Base-by-base conservation (phyloP, 1,284 basidiomycete genomes). In the Ceraceosorus bombacis region DNA sequence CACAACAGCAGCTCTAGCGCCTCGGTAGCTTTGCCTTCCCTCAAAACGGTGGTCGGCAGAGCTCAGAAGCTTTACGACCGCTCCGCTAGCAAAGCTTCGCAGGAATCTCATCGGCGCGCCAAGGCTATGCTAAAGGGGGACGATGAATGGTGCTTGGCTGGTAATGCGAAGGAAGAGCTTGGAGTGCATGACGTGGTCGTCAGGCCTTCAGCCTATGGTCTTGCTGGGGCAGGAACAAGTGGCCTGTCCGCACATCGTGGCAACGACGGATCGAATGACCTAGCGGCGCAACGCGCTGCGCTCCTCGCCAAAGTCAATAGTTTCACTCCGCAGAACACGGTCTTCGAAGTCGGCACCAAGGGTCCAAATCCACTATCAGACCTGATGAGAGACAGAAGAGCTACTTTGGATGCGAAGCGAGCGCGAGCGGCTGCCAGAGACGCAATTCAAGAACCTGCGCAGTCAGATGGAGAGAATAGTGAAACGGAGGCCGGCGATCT, bases 11-110 rank as follows among this genome's bases (percentile, higher is more conserved):
- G 59, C 15, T 68, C 66, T 5, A 61, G 63, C 9, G 68, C 66
- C 17, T 67, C 89, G 53, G 84, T 87, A 62, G 83, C 85, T 41
- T 82, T 96, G 13, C 80, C 84, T 3, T 81, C 83, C n/a, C 80
- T 96, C 27, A 82, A 87, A n/a, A 84, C 85, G 7, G 90, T 98
- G 56, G 94, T 95, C 84, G 82, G 83, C 59, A 85, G 90, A 55
- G 94, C 93, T 0, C 92, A 96, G 67, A 81, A 83, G 6, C 89
- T 97, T 89, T 98, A 95, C 77, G 91, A 95, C 73, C 86, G 91
- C 39, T 92, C 89, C 62, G 87, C 90, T 73, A 86, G 87, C 40
- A 95, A 94, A 75, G 93, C 94, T 4, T 88, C 86, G 68, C 83
- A 85, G 15, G 86, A 87, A 58, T 88, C 87, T 68, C 90, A 96